Percentiles rank a stretch among this genome's conserved stretches.
phyloP scores from a whole-genome alignment of 129 eudicot genomes.

The Centella asiatica region DNA sequence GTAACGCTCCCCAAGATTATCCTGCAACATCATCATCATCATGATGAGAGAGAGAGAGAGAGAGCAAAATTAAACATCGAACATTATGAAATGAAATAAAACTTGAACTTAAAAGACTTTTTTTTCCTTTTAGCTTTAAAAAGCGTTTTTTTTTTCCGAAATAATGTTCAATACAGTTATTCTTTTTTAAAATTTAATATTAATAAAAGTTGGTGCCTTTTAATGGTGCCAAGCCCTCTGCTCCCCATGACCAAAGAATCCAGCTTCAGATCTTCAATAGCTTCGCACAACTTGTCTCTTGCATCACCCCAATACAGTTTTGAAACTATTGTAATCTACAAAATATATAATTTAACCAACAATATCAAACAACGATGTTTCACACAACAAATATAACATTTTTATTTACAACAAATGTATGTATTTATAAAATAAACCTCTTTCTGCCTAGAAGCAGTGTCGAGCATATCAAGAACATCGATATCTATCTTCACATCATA shows the following conservation, averaged over 20 bases:
- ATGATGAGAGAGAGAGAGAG: background rate
- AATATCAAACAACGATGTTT: background rate
- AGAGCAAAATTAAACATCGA: background rate
- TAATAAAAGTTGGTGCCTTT: slow-evolving; percentile 33
- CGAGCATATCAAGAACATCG: slow-evolving; percentile 72
- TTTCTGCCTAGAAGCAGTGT: slow-evolving; percentile 74
- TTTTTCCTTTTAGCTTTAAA: too few relatives aligned
- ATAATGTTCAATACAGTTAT: too few relatives aligned
- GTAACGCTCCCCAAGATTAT: slow-evolving; percentile 82
- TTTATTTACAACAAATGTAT: background rate
- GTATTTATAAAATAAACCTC: slow-evolving; percentile 33
- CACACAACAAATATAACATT: background rate
- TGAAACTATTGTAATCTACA: slow-evolving; percentile 50
- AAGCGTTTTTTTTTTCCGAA: too few relatives aligned
- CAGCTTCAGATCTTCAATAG: slow-evolving; percentile 60
- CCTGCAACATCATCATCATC: slow-evolving; percentile 29
- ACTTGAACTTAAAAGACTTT: background rate
- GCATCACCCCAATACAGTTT: slow-evolving; percentile 97
- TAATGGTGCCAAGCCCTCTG: slow-evolving; percentile 61
- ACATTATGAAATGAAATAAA: background rate
- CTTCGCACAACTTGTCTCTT: slow-evolving; percentile 71
- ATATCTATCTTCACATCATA: slow-evolving; percentile 54
- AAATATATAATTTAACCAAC: background rate
- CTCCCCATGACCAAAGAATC: slow-evolving; percentile 89
- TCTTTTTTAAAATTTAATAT: background rate